phyloP scores from a whole-genome alignment of 495 filamentous ascomycete species.

The Aspergillus saccharolyticus region DNA sequence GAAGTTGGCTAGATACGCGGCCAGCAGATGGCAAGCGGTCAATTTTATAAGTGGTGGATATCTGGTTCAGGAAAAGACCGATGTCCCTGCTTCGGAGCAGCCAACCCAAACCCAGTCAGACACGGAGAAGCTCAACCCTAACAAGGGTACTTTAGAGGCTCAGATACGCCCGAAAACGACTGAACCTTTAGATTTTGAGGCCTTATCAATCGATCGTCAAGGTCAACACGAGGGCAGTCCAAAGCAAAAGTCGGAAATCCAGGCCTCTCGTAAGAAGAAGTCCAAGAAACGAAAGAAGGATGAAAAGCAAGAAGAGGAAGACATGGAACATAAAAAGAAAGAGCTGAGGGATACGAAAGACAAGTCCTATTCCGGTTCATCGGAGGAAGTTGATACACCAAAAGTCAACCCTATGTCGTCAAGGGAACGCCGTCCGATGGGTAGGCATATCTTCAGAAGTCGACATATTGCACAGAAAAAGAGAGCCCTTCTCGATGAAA shows the following conservation, averaged over 20 bases:
- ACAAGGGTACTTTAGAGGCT: not conserved
- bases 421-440: constrained; percentile 41
- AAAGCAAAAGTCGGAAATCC: constrained; percentile 19
- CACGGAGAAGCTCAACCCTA: constrained; percentile 10
- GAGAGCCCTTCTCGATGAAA: constrained; percentile 63
- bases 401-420: constrained; percentile 24
- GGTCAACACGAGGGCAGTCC: constrained; percentile 10
- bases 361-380: constrained; percentile 16
- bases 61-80: constrained; percentile 62
- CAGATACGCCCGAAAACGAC: not conserved
- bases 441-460: constrained; percentile 59
- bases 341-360: no score
- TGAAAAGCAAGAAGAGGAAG: constrained; percentile 33
- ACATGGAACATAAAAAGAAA: constrained; percentile 12
- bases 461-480: constrained; percentile 76
- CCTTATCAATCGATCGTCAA: constrained; percentile 23
- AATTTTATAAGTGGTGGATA: constrained; percentile 78
- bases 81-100: constrained; percentile 24
- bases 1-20: constrained; percentile 61
- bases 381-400: constrained; percentile 15
- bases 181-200: not conserved
- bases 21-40: constrained; percentile 66
- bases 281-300: constrained; percentile 45
- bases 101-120: constrained; percentile 4
- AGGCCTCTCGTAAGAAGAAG: constrained; percentile 18